Percentiles rank a stretch among this genome's conserved stretches.
These are phyloP conservation scores for Cutaneotrichosporon daszewskae DNA, from an alignment of 1,284 basidiomycete genomes.

Conservation along the genomic window DNA sequence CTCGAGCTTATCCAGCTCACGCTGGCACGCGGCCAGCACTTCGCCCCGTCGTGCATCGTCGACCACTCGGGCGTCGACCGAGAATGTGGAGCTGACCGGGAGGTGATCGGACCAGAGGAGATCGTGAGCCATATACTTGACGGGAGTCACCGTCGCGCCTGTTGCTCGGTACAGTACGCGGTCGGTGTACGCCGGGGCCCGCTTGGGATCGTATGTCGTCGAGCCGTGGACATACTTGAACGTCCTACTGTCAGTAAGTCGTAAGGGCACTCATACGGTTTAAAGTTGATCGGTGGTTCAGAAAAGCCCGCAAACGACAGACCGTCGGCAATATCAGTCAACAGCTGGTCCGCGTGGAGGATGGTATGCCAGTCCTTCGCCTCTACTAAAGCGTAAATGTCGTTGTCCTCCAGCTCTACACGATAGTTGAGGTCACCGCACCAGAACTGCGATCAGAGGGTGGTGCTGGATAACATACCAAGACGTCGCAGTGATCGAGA, in stretches of 20 bases:
- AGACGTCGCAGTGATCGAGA: constrained; percentile 31
- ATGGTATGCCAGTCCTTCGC: constrained; percentile 27
- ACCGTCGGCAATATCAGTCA: constrained; percentile 27
- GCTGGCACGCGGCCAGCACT: constrained; percentile 39
- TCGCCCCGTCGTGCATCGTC: constrained; percentile 34
- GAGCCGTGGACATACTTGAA: constrained; percentile 44
- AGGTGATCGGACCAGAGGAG: constrained; percentile 44
- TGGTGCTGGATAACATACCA: constrained; percentile 18
- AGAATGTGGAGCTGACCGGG: constrained; percentile 28
- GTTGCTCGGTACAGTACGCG: constrained; percentile 26
- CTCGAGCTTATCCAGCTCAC: constrained; percentile 48
- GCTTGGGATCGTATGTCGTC: constrained; percentile 30
- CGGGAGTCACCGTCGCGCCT: constrained; percentile 13
- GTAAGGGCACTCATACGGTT: constrained; percentile 23
- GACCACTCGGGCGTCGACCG: constrained; percentile 20
- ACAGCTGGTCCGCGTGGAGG: constrained; percentile 37
- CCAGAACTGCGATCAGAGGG: constrained; percentile 35
- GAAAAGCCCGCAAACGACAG: constrained; percentile 35
- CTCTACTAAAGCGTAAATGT: constrained; percentile 26
- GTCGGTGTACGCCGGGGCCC: constrained; percentile 41
- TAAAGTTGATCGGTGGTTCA: constrained; percentile 33
- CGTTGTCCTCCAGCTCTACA: constrained; percentile 30
- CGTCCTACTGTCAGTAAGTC: constrained; percentile 20
- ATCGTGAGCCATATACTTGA: constrained; percentile 28
- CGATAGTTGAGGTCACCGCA: constrained; percentile 43